These are phyloP conservation scores for Trichoderma aggressivum DNA, from an alignment of 2,329 filamentous ascomycete genomes.

Conservation along the genomic window DNA sequence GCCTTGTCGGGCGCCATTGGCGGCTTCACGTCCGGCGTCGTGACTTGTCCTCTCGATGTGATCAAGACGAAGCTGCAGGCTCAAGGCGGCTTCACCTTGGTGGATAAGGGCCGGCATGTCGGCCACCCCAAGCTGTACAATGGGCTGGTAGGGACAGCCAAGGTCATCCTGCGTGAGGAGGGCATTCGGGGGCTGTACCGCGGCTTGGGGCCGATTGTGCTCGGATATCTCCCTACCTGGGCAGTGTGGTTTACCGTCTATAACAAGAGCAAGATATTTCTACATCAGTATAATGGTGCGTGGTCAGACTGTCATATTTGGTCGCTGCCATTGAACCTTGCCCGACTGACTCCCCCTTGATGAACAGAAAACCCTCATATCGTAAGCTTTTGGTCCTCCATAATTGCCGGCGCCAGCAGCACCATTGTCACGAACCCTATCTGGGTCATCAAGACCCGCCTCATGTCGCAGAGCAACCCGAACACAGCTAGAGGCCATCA, in stretches of 20 bases:
- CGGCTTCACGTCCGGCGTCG: constrained; percentile 87
- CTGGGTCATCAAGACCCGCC: constrained; percentile 97
- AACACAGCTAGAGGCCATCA: constrained; percentile 43
- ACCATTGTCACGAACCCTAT: constrained; percentile 96
- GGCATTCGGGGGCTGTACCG: constrained; percentile 88
- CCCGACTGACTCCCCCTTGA: neutral
- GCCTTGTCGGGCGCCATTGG: constrained; percentile 83
- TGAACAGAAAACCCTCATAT: constrained; percentile 67
- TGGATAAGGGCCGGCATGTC: constrained; percentile 47
- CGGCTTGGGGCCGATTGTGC: constrained; percentile 86
- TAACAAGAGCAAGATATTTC: constrained; percentile 76
- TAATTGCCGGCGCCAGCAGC: constrained; percentile 86
- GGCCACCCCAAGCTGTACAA: constrained; percentile 66
- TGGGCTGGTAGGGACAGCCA: constrained; percentile 82
- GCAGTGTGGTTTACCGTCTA: constrained; percentile 98
- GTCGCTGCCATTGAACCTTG: constrained; percentile 19
- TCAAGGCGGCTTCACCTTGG: constrained; percentile 73
- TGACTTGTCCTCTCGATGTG: constrained; percentile 95
- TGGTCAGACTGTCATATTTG: constrained; percentile 13
- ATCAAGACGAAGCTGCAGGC: constrained; percentile 98
- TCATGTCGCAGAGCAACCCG: constrained; percentile 84
- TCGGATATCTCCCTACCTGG: constrained; percentile 97
- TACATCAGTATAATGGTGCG: constrained; percentile 63
- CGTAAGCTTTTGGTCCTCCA: constrained; percentile 83
- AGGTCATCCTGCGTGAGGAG: constrained; percentile 82